A percentile compares a stretch with the other conserved stretches of the same genome.
Conservation (phyloP, 805 yeast genomes). For the Tetrapisispora taiwanensis region DNA sequence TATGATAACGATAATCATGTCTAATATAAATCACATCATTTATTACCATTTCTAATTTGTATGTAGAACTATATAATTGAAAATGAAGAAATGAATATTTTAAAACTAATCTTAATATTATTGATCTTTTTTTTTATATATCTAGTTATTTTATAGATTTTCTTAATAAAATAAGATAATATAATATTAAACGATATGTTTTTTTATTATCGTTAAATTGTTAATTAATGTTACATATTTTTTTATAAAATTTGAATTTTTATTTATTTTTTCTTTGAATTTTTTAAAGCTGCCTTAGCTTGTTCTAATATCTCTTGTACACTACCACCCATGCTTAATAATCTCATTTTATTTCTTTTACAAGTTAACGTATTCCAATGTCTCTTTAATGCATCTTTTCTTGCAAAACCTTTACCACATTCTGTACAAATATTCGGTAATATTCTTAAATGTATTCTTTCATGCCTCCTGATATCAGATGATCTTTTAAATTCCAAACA, state of each 20-base stretch:
- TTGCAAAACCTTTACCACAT: constrained; percentile 75
- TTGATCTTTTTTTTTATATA: too few species aligned
- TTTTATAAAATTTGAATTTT: too few species aligned
- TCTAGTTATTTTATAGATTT: too few species aligned
- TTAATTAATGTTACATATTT: background rate
- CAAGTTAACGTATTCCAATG: constrained; percentile 68
- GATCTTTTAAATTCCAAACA: constrained; percentile 53
- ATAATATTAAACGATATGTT: too few species aligned
- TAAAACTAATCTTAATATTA: background rate
- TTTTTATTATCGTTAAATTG: background rate
- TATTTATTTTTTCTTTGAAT: background rate
- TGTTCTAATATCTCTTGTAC: constrained; percentile 20
- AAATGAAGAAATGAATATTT: background rate
- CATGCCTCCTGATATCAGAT: constrained; percentile 63
- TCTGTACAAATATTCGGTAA: constrained; percentile 64
- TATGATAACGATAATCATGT: background rate
- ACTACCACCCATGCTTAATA: constrained; percentile 29
- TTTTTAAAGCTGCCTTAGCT: constrained; percentile 1
- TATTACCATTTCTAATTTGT: background rate
- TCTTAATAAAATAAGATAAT: too few species aligned
- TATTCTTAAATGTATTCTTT: constrained; percentile 56
- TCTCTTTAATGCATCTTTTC: constrained; percentile 71
- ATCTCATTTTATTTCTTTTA: constrained; percentile 53
- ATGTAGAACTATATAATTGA: background rate
- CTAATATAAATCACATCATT: background rate